Conservation (phyloP, 805 yeast species). For the Barnettozyma salicaria region DNA sequence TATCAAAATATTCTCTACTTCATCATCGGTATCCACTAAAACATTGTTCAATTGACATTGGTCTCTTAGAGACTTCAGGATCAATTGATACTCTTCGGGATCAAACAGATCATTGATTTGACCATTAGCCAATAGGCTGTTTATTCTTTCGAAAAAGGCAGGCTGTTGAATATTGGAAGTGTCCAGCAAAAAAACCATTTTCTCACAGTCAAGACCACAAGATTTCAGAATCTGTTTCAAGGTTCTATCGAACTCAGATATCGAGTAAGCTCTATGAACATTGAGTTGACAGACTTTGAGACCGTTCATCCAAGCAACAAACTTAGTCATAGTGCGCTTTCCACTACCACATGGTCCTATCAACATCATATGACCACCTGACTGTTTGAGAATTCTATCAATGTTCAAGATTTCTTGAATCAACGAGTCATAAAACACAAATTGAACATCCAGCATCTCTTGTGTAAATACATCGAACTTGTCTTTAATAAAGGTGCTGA, state of each 20-base stretch:
- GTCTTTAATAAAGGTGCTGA: slow-evolving; percentile 52
- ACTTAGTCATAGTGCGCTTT: slow-evolving; percentile 64
- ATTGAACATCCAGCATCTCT: slow-evolving; percentile 58
- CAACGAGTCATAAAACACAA: slow-evolving; percentile 63
- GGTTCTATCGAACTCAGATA: slow-evolving; percentile 61
- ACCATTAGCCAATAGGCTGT: slow-evolving; percentile 86
- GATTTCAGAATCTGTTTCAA: slow-evolving; percentile 47
- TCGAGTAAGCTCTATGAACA: slow-evolving; percentile 47
- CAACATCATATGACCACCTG: slow-evolving; percentile 85
- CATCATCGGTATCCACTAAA: slow-evolving; percentile 60
- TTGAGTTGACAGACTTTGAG: slow-evolving; percentile 51
- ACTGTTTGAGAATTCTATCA: slow-evolving; percentile 75
- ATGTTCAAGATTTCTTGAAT: slow-evolving; percentile 71
- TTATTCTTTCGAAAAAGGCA: slow-evolving; percentile 84
- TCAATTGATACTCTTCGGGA: slow-evolving; percentile 54
- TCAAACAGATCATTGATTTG: slow-evolving; percentile 87
- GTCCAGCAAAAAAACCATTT: slow-evolving; percentile 67
- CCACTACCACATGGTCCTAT: slow-evolving; percentile 84
- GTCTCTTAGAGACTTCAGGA: slow-evolving; percentile 51
- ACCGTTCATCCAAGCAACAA: slow-evolving; percentile 92
- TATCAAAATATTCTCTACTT: slow-evolving; percentile 70
- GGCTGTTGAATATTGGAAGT: slow-evolving; percentile 74
- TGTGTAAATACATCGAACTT: slow-evolving; percentile 68
- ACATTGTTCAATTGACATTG: slow-evolving; percentile 56
- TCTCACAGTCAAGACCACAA: slow-evolving; percentile 51